Evolutionary conservation across 2,329 filamentous ascomycete genomes (phyloP), one percentile per base, ranked within the genome.

Genomic region (Fusarium sororula): DNA sequence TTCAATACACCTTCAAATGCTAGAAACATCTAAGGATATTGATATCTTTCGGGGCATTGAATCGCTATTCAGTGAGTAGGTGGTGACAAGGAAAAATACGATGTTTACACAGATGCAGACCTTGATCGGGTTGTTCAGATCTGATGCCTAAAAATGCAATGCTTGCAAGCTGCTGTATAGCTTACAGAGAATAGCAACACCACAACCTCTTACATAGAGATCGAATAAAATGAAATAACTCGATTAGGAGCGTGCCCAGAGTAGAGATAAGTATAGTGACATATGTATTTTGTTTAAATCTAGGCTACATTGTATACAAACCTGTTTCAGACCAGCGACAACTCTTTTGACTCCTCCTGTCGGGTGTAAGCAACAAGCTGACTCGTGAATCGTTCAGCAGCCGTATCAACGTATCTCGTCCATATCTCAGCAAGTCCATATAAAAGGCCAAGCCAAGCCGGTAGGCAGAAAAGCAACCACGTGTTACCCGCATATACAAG

Each of bases 91-190:
- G 8, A 10, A 22, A 5, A 28, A 47, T 15, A 28, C 13, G 44
- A 15, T 6, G 0, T 15, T 15, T 12, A 28, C 8, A 10, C 0
- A 28, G 7, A 15, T 5, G 44, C 18, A 11, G 5, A 28, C 12
- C 8, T 26, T 14, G 5, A 15, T 47, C 18, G 4, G 6, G 6
- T 28, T 28, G 2, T 47, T 28, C 24, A 28, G 24, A 44, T 44
- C n/a, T 18, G n/a, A 12, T 13, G 18, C 11, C 24, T 8, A 44
- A 18, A 12, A 18, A 13, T 18, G 5, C 24, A 22, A 22, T 41
- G 39, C 39, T 22, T 41, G 5, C 20, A 13, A 14, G 39, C 39
- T 28, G 18, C 7, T 22, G 7, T 22, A 5, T 22, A 10, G 13
- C 26, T 10, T 4, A 28, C 10, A 7, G 13, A 20, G 24, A 4